phyloP scores from a whole-genome alignment of 1,284 basidiomycete genomes.

The Ustilago crameri region DNA sequence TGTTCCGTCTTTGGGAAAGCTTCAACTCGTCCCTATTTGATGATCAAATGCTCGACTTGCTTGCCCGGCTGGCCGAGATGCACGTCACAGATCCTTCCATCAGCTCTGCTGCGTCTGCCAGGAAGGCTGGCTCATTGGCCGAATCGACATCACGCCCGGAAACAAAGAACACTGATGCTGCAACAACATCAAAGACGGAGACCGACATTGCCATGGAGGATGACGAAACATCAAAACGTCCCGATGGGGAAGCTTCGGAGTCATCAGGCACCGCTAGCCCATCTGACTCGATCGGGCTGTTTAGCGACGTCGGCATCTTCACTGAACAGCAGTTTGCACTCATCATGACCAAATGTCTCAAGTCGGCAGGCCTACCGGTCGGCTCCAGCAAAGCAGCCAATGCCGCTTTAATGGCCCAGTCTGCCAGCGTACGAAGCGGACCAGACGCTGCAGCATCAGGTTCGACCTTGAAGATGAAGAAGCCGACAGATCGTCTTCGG shows the following conservation, averaged over 20 bases:
- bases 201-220: conserved; percentile 18
- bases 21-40: conserved; percentile 84
- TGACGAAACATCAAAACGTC: neutral
- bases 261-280: conserved; percentile 24
- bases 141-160: conserved; percentile 25
- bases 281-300: conserved; percentile 60
- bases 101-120: conserved; percentile 35
- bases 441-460: conserved; percentile 74
- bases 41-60: conserved; percentile 84
- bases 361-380: conserved; percentile 79
- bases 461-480: conserved; percentile 80
- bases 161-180: conserved; percentile 3
- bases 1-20: conserved; percentile 84
- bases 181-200: neutral
- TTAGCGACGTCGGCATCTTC: conserved; percentile 89
- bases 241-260: conserved; percentile 4
- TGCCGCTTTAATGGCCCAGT: conserved; percentile 61
- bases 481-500: conserved; percentile 77
- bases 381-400: conserved; percentile 68
- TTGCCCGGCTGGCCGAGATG: conserved; percentile 80
- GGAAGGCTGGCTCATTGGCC: conserved; percentile 16
- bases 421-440: conserved; percentile 63
- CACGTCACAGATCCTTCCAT: conserved; percentile 73
- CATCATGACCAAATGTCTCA: conserved; percentile 85
- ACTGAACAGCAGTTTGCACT: conserved; percentile 85